Evolutionary conservation across 805 yeast species (phyloP).

Genomic region (Wickerhamiella brachini): DNA sequence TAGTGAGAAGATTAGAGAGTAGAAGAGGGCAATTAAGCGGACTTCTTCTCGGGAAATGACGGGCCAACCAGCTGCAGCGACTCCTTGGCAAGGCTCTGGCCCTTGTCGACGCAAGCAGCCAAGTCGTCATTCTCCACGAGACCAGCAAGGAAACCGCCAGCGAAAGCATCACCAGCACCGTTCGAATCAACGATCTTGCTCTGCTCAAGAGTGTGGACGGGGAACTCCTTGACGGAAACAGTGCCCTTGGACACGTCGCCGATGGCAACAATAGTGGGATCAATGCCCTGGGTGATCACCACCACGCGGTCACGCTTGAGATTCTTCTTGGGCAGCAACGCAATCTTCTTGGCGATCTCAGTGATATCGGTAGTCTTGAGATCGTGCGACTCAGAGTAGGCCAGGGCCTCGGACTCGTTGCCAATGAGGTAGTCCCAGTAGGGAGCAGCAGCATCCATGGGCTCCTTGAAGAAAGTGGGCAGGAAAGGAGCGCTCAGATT

Average conservation of each 20-base stretch:
- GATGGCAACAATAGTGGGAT: slow-evolving; percentile 70
- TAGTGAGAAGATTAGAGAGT: background rate
- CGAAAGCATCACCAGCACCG: slow-evolving; percentile 99
- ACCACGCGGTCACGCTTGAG: slow-evolving; percentile 62
- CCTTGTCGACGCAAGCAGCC: slow-evolving; percentile 53
- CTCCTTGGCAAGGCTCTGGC: slow-evolving; percentile 87
- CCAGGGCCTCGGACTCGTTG: slow-evolving; percentile 93
- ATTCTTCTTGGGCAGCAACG: slow-evolving; percentile 65
- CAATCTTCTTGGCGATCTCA: slow-evolving; percentile 71
- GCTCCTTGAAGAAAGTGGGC: slow-evolving; percentile 88
- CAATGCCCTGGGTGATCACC: slow-evolving; percentile 89
- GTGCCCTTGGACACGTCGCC: slow-evolving; percentile 32
- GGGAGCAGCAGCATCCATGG: slow-evolving; percentile 63
- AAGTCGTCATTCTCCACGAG: slow-evolving; percentile 59
- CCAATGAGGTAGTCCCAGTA: slow-evolving; percentile 87
- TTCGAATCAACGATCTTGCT: slow-evolving; percentile 76
- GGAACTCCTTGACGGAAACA: slow-evolving; percentile 38
- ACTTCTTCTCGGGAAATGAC: slow-evolving; percentile 46
- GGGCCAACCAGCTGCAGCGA: slow-evolving; percentile 93
- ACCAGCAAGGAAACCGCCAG: slow-evolving; percentile 89
- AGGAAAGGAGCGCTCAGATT: slow-evolving; percentile 96
- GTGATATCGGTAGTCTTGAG: slow-evolving; percentile 46
- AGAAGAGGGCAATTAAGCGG: background rate
- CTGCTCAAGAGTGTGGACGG: slow-evolving; percentile 59
- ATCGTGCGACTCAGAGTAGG: slow-evolving; percentile 79